Conservation (phyloP, 331 rosid species). For the Rhamnella rubrinervis region DNA sequence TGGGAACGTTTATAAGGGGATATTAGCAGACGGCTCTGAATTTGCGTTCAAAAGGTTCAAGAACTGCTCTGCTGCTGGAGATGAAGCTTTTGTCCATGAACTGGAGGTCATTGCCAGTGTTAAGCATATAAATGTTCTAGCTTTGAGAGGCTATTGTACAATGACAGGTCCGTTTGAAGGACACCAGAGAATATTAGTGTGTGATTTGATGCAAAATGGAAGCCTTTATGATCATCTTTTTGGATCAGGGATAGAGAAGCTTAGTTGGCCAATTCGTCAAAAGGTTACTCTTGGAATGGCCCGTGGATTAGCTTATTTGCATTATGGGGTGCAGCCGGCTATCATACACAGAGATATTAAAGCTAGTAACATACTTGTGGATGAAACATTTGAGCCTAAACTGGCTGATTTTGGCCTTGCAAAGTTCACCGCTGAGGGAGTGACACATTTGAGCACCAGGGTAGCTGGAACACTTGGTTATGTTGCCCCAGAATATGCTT, state of each 20-base stretch:
- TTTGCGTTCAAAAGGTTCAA: slow-evolving; percentile 37
- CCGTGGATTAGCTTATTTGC: slow-evolving; percentile 30
- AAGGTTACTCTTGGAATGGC: slow-evolving; percentile 32
- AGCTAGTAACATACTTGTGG: slow-evolving; percentile 29
- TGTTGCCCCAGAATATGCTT: slow-evolving; percentile 32
- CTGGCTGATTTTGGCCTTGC: slow-evolving; percentile 35
- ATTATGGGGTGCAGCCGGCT: slow-evolving; percentile 24
- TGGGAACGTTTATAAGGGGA: slow-evolving; percentile 33
- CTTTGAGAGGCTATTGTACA: slow-evolving; percentile 29
- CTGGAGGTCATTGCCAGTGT: slow-evolving; percentile 30
- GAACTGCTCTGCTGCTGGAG: slow-evolving; percentile 26
- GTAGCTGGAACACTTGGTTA: slow-evolving; percentile 35
- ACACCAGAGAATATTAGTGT: slow-evolving; percentile 27
- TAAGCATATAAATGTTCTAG: slow-evolving; percentile 30
- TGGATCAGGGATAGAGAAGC: slow-evolving; percentile 11
- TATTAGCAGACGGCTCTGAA: slow-evolving; percentile 26
- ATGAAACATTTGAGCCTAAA: slow-evolving; percentile 31
- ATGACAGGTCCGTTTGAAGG: slow-evolving; percentile 12
- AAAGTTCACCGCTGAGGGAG: slow-evolving; percentile 29
- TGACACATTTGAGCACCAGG: slow-evolving; percentile 29
- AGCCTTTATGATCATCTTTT: slow-evolving; percentile 34
- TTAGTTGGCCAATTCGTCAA: slow-evolving; percentile 28
- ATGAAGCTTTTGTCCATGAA: slow-evolving; percentile 26
- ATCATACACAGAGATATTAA: slow-evolving; percentile 32
- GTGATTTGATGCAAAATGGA: slow-evolving; percentile 25